These are phyloP conservation scores for Cytospora leucostoma DNA, from an alignment of 2,329 filamentous ascomycete species.

Conservation along the genomic window DNA sequence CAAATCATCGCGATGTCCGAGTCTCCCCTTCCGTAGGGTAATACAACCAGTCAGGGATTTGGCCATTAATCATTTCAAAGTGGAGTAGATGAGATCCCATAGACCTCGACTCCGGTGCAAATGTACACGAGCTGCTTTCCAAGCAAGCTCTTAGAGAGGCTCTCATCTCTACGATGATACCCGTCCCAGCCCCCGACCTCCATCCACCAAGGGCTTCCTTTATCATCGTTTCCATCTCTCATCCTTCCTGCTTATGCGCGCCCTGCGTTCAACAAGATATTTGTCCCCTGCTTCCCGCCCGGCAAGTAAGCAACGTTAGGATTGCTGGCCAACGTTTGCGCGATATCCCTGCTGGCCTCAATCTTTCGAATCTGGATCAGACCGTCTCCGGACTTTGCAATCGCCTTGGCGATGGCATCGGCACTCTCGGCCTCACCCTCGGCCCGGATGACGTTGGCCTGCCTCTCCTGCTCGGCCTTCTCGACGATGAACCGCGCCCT, in stretches of 20 bases:
- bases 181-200: background rate
- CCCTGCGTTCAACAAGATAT: slow-evolving; percentile 55
- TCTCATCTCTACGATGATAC: slow-evolving; percentile 10
- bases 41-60: background rate
- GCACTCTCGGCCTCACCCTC: slow-evolving; percentile 98
- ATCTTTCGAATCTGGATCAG: slow-evolving; percentile 96
- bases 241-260: slow-evolving; percentile 38
- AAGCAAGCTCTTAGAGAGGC: slow-evolving; percentile 7
- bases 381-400: slow-evolving; percentile 90
- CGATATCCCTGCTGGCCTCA: slow-evolving; percentile 95
- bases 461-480: slow-evolving; percentile 96
- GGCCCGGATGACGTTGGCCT: slow-evolving; percentile 96
- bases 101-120: slow-evolving; percentile 9
- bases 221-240: background rate
- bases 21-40: background rate
- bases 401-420: slow-evolving; percentile 91
- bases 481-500: slow-evolving; percentile 97
- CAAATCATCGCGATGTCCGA: background rate
- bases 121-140: slow-evolving; percentile 20
- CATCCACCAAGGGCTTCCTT: background rate
- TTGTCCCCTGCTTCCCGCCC: slow-evolving; percentile 67
- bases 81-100: slow-evolving; percentile 24
- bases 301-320: slow-evolving; percentile 96
- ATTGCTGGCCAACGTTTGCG: slow-evolving; percentile 82
- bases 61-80: slow-evolving; percentile 25